Conservation (phyloP, 108 stramenopile species). For the Pseudonitzschia multistriata region DNA sequence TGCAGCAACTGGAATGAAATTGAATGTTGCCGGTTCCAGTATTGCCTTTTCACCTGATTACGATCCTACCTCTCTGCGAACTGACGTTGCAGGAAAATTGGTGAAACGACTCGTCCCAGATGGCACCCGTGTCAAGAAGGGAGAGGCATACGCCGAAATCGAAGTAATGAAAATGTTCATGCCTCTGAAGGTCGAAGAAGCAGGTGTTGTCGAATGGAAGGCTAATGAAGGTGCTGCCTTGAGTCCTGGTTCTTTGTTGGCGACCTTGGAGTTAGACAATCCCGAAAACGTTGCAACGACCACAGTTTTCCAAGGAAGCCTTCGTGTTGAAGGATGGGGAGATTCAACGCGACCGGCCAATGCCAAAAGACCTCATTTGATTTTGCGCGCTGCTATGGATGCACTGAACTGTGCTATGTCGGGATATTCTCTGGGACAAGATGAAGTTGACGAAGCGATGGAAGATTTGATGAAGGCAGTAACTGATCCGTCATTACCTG, state of each 20-base stretch:
- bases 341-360: slow-evolving; percentile 23
- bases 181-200: slow-evolving; percentile 95
- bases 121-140: slow-evolving; percentile 88
- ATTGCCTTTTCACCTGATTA: slow-evolving; percentile 96
- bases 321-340: slow-evolving; percentile 72
- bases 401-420: slow-evolving; percentile 79
- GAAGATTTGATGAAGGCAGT: slow-evolving; percentile 68
- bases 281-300: slow-evolving; percentile 87
- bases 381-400: slow-evolving; percentile 71
- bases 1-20: slow-evolving; percentile 77
- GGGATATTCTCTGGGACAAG: slow-evolving; percentile 71
- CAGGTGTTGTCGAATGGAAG: slow-evolving; percentile 86
- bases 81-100: slow-evolving; percentile 96
- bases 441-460: slow-evolving; percentile 55
- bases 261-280: slow-evolving; percentile 90
- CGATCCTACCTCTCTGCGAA: slow-evolving; percentile 92
- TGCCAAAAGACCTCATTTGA: slow-evolving; percentile 66
- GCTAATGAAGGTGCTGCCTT: slow-evolving; percentile 91
- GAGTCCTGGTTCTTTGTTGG: slow-evolving; percentile 90
- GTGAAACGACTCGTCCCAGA: slow-evolving; percentile 93
- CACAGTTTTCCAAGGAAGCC: slow-evolving; percentile 69
- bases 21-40: slow-evolving; percentile 85
- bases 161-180: slow-evolving; percentile 99
- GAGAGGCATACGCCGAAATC: slow-evolving; percentile 92
- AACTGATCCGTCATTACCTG: slow-evolving; percentile 76